These are phyloP conservation scores for Suhomyces bribrorum DNA, from an alignment of 1,139 yeast species.

Conservation along the genomic window DNA sequence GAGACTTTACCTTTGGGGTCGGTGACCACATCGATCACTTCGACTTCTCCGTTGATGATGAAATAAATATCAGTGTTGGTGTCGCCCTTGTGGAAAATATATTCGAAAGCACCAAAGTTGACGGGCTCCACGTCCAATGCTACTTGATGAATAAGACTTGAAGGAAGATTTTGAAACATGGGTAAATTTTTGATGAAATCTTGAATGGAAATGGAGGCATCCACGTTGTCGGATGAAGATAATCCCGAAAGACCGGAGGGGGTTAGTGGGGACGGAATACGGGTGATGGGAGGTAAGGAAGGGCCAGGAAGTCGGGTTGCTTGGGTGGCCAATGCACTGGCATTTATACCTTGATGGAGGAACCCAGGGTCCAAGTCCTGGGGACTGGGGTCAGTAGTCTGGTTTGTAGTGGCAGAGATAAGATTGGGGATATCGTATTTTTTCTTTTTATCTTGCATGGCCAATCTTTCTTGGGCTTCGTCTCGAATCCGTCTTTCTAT, in stretches of 20 bases:
- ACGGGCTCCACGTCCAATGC: constrained; percentile 64
- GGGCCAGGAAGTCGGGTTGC: constrained; percentile 20
- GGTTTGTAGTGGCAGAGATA: constrained; percentile 8
- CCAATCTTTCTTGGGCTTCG: constrained; percentile 75
- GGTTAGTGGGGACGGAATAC: constrained; percentile 12
- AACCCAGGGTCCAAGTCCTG: not conserved
- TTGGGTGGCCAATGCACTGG: constrained; percentile 20
- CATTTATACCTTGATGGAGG: constrained; percentile 12
- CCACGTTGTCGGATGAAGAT: constrained; percentile 35
- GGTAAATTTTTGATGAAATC: constrained; percentile 60
- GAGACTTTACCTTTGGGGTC: constrained; percentile 16
- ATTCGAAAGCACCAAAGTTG: constrained; percentile 55
- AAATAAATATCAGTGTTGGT: constrained; percentile 64
- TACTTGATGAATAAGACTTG: constrained; percentile 58
- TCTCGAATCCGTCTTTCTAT: constrained; percentile 71
- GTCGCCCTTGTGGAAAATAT: constrained; percentile 60
- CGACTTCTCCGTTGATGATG: constrained; percentile 68
- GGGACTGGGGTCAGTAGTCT: not conserved
- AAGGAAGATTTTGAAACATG: constrained; percentile 57
- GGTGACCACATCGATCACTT: constrained; percentile 52
- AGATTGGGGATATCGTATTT: constrained; percentile 22
- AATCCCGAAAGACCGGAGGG: constrained; percentile 6
- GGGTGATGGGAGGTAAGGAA: constrained; percentile 17
- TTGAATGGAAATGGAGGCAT: constrained; percentile 55
- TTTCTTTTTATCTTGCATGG: constrained; percentile 64